Base-by-base conservation (phyloP, 306 rosid genomes). In the Sophora flavescens region DNA sequence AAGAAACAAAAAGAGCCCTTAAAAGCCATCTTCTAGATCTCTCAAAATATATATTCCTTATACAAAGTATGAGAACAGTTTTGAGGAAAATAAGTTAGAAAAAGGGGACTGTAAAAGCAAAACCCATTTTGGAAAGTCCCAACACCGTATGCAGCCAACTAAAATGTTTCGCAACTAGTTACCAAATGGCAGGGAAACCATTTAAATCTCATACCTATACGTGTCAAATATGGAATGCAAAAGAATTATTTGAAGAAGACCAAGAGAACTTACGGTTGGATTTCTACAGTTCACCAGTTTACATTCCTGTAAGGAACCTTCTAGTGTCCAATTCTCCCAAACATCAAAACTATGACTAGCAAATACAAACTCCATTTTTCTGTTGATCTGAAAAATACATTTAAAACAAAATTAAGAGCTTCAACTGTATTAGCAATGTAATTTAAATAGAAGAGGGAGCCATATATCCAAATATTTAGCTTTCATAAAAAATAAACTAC, bases 301-400 rank as follows among this genome's bases (percentile, higher is more conserved):
- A 66, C 99, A 95, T 83, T 95, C 99, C 80, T 88, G 92, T 61
- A 88, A 63, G 69, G 97, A 87, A 75, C 97, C 92, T 84, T 92
- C 96, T 65, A 95, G 80, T 59, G 82, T 83, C 99, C 99, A 95
- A 77, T 86, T 88, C 85, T 92, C 98, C 99, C 99, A 92, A 60
- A 95, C 99, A 83, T 92, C 99, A 88, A 95, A 95, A 82, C 97
- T 92, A 86, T 95, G 98, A 87, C 99, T 95, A 33, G 99, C 97
- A 73, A 95, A 95, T 71, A 95, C 97, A 60, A 90, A 91, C 79
- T 95, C 99, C 92, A 78, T 92, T 88, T 88, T 90, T 82, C 98
- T 88, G 79, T 95, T 95, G 75, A 95, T 92, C 99, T 95, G 93
- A 80, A 80, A 81, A 78, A 75, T 63, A 30, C n/a, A 38, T 68